Evolutionary conservation across 345 rosid species (phyloP).

Genomic region (Eucalyptus sideroxylon): DNA sequence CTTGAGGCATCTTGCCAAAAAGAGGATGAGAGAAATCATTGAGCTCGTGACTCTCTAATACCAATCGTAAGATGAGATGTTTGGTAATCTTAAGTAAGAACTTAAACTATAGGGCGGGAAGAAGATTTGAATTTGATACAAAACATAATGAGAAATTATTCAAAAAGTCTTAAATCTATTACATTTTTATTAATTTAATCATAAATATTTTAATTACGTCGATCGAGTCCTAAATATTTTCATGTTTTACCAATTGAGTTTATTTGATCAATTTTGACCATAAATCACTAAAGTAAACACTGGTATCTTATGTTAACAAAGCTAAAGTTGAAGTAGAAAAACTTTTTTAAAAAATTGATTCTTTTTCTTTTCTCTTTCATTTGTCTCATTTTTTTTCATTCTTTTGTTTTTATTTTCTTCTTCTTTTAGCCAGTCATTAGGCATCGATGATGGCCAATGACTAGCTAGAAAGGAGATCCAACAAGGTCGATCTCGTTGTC

Average conservation of each 20-base stretch:
- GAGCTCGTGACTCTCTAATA: not conserved
- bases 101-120: not conserved
- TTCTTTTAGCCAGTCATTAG: accelerated
- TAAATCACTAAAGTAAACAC: no score
- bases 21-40: not conserved
- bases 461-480: not conserved
- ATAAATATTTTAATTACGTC: no score
- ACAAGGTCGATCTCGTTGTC: not conserved
- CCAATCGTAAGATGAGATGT: not conserved
- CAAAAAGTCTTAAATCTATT: no score
- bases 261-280: no score
- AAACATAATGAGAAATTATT: not conserved
- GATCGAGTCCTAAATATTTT: no score
- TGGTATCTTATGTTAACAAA: accelerated
- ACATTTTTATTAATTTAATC: no score
- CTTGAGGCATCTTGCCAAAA: not conserved
- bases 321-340: accelerated
- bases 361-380: no score
- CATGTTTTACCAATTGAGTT: accelerated
- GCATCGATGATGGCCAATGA: not conserved
- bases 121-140: not conserved
- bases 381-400: no score
- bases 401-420: no score
- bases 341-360: no score
- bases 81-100: not conserved